These are phyloP conservation scores for Diaporthe sp. DNA, from an alignment of 2,329 filamentous ascomycete species.

Conservation along the genomic window DNA sequence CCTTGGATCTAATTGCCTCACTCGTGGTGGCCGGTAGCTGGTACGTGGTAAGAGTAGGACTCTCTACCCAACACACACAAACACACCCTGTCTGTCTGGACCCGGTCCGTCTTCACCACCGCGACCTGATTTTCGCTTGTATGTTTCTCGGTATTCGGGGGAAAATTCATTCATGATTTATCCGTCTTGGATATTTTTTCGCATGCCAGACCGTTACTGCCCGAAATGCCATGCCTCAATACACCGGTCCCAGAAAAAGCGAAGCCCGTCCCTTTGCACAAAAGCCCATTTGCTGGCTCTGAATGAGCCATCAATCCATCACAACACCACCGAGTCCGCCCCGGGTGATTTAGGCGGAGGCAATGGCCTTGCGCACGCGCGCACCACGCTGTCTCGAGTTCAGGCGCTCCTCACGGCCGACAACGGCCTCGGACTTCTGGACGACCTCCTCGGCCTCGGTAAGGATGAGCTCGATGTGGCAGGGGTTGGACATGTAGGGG, in stretches of 20 bases:
- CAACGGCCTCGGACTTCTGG: constrained; percentile 84
- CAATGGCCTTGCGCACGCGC: constrained; percentile 74
- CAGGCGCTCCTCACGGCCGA: constrained; percentile 77
- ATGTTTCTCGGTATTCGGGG: constrained; percentile 35
- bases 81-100: constrained; percentile 19
- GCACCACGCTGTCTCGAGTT: constrained; percentile 92
- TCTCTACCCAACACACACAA: constrained; percentile 6
- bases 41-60: background rate
- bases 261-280: constrained; percentile 42
- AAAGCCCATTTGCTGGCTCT: constrained; percentile 39
- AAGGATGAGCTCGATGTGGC: constrained; percentile 99
- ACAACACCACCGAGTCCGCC: constrained; percentile 42
- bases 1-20: constrained; percentile 24
- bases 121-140: constrained; percentile 27
- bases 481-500: constrained; percentile 99
- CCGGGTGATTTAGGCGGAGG: constrained; percentile 66
- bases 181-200: constrained; percentile 41
- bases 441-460: constrained; percentile 97
- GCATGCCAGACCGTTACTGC: constrained; percentile 42
- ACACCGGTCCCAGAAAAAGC: constrained; percentile 43
- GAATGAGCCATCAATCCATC: constrained; percentile 50
- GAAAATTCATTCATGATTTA: constrained; percentile 42
- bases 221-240: constrained; percentile 43
- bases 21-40: constrained; percentile 23
- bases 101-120: constrained; percentile 13